Conservation (phyloP, 2,329 filamentous ascomycete genomes). For the Clarireedia hainanense region DNA sequence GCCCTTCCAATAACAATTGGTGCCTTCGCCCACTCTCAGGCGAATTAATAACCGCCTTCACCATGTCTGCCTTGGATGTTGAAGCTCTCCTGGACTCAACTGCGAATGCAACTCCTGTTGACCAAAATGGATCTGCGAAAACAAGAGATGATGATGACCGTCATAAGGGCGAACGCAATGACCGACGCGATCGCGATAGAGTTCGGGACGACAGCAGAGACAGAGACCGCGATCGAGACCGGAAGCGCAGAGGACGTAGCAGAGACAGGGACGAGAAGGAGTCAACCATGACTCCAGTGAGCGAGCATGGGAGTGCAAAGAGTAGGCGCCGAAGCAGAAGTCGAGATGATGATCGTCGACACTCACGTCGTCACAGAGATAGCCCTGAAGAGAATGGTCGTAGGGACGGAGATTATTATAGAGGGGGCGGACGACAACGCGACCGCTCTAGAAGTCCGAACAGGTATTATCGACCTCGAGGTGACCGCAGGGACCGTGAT, state of each 20-base stretch:
- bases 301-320: constrained; percentile 60
- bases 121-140: constrained; percentile 32
- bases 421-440: constrained; percentile 52
- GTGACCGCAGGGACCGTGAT: constrained; percentile 43
- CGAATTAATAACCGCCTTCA: constrained; percentile 22
- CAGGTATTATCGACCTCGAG: constrained; percentile 44
- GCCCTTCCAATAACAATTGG: not conserved
- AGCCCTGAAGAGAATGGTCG: constrained; percentile 38
- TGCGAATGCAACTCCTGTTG: constrained; percentile 50
- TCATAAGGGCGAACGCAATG: constrained; percentile 44
- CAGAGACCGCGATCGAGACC: constrained; percentile 48
- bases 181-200: constrained; percentile 47
- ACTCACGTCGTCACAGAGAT: constrained; percentile 63
- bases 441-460: constrained; percentile 67
- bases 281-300: constrained; percentile 59
- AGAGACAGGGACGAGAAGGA: constrained; percentile 35
- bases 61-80: constrained; percentile 68
- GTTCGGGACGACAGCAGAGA: constrained; percentile 48
- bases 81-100: constrained; percentile 87
- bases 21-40: not conserved
- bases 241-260: constrained; percentile 30
- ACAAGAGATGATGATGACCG: constrained; percentile 51
- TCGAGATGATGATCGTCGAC: constrained; percentile 66
- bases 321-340: constrained; percentile 75
- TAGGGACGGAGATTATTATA: constrained; percentile 61